Conservation (phyloP, 2,329 filamentous ascomycete genomes). For the Fusarium sp. region DNA sequence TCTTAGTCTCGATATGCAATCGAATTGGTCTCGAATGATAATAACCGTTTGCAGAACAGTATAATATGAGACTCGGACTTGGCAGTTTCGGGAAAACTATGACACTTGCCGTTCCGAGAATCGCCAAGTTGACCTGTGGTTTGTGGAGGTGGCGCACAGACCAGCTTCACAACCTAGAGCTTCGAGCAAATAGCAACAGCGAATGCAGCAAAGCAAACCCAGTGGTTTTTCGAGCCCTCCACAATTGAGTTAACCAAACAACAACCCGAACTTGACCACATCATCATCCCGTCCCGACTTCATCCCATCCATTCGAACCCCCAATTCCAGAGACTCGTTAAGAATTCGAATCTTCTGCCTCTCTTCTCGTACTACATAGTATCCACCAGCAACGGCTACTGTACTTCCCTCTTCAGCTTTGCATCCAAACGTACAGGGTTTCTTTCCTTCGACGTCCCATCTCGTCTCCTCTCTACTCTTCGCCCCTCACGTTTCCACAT, state of each 20-base stretch:
- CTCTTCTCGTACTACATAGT: neutral
- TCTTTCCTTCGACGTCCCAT: constrained; percentile 30
- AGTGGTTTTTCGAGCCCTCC: constrained; percentile 33
- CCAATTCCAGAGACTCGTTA: constrained; percentile 26
- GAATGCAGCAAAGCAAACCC: constrained; percentile 1
- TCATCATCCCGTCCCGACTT: constrained; percentile 32
- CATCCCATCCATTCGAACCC: constrained; percentile 21
- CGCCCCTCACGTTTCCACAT: constrained; percentile 42
- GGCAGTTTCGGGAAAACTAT: constrained; percentile 37
- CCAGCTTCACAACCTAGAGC: constrained; percentile 18
- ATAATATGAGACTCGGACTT: constrained; percentile 1
- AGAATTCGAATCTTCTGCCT: constrained; percentile 25
- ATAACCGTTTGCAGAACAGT: neutral
- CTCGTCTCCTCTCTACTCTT: constrained; percentile 29
- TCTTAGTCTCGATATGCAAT: neutral
- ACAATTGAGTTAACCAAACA: constrained; percentile 22
- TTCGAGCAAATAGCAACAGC: constrained; percentile 3
- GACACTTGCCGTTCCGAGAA: constrained; percentile 31
- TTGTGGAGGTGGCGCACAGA: constrained; percentile 25
- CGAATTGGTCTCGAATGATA: neutral
- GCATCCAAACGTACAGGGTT: constrained; percentile 9
- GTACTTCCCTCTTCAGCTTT: constrained; percentile 13
- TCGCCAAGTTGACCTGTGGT: constrained; percentile 8
- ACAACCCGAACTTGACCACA: constrained; percentile 32
- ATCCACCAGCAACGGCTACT: constrained; percentile 23